phyloP scores from a whole-genome alignment of 352 stramenopile species.

The Pythium grandisporangium region DNA sequence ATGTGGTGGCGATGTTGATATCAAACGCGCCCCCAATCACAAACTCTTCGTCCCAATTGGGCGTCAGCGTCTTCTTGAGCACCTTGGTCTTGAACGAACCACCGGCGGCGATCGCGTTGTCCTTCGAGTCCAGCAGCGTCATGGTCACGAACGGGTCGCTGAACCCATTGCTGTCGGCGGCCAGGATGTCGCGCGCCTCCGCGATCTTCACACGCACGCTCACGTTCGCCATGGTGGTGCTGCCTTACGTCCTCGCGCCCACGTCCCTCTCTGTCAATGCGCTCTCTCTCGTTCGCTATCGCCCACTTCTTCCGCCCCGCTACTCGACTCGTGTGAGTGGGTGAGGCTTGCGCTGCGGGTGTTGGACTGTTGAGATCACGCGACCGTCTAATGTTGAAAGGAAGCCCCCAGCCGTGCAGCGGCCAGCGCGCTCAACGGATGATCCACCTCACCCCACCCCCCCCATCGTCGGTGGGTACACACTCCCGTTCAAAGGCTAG shows the following conservation, averaged over 20 bases:
- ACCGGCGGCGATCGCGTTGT: constrained; percentile 21
- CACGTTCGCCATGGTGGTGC: constrained; percentile 11
- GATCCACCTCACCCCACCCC: no score
- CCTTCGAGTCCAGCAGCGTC: constrained; percentile 61
- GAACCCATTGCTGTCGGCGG: constrained; percentile 52
- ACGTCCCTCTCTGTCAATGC: no score
- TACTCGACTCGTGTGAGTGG: no score
- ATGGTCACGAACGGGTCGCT: constrained; percentile 68
- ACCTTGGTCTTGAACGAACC: constrained; percentile 58
- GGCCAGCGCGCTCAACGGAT: no score
- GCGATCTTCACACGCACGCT: constrained; percentile 38
- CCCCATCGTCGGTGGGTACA: no score
- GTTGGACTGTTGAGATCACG: no score
- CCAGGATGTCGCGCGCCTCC: constrained; percentile 53
- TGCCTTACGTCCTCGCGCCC: no score
- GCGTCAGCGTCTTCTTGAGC: constrained; percentile 54
- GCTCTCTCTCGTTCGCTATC: not conserved
- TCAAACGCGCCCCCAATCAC: constrained; percentile 56
- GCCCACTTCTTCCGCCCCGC: no score
- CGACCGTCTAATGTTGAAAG: no score
- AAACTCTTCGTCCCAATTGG: constrained; percentile 53
- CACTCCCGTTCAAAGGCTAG: no score
- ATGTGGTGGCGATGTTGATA: constrained; percentile 47
- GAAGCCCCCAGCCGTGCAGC: no score
- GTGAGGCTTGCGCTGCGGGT: no score